A percentile compares a stretch with the other conserved stretches of the same genome.
These are phyloP conservation scores for Coemansia sp. DNA, from an alignment of 192 early-diverging fungal genomes.

Conservation along the genomic window DNA sequence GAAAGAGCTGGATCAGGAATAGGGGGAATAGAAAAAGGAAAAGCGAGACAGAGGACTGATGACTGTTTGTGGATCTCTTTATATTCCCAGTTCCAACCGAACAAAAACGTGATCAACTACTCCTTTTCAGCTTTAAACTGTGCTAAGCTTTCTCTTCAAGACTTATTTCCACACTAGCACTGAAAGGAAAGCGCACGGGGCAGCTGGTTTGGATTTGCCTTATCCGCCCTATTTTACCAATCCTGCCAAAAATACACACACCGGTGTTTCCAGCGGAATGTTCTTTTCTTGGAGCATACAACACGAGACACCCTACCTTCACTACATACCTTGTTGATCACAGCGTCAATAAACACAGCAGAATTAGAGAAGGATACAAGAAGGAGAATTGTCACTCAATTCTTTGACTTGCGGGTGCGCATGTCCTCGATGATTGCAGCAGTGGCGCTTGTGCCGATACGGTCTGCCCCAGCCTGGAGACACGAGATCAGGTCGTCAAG, in stretches of 20 bases:
- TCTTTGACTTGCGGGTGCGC: slow-evolving; percentile 31
- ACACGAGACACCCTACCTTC: not conserved
- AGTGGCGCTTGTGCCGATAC: slow-evolving; percentile 59
- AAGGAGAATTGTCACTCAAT: not conserved
- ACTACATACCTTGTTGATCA: not conserved
- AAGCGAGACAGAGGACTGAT: no score
- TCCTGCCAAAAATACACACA: not conserved
- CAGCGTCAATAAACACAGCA: not conserved
- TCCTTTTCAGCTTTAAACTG: no score
- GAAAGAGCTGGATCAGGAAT: no score
- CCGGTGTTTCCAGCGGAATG: not conserved
- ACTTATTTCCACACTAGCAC: not conserved
- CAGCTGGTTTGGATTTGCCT: not conserved
- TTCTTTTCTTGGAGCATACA: not conserved
- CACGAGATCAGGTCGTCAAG: slow-evolving; percentile 59
- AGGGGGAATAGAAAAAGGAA: no score
- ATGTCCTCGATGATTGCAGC: slow-evolving; percentile 58
- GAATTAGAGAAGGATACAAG: not conserved
- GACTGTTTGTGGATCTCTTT: no score
- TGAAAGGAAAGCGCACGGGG: not conserved
- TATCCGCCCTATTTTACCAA: not conserved
- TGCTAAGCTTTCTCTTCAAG: not conserved
- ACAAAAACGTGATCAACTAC: no score
- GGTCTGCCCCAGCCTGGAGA: slow-evolving; percentile 59
- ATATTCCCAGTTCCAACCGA: no score